A percentile compares a stretch with the other conserved stretches of the same genome.
phyloP scores from a whole-genome alignment of 768 basidiomycete species.

The Leucosporidium scottii region DNA sequence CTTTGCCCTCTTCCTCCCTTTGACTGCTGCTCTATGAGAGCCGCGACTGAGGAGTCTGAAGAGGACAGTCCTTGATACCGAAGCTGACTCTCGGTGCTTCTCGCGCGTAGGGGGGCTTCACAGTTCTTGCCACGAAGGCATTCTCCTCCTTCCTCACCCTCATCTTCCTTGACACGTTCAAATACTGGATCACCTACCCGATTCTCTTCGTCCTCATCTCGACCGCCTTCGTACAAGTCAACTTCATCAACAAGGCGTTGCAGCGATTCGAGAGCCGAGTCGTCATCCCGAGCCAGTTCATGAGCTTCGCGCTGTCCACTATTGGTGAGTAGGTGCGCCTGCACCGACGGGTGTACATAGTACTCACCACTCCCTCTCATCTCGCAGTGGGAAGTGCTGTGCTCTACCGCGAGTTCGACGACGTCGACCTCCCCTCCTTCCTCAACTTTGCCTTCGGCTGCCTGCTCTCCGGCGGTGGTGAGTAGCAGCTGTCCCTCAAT shows the following conservation, averaged over 20 bases:
- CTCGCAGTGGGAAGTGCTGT: slow-evolving; percentile 68
- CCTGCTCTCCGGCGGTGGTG: slow-evolving; percentile 8
- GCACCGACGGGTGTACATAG: no score
- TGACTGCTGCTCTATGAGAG: not conserved
- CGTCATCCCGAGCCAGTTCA: slow-evolving; percentile 92
- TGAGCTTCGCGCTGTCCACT: slow-evolving; percentile 85
- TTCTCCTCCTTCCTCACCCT: slow-evolving; percentile 75
- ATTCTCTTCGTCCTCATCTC: slow-evolving; percentile 55
- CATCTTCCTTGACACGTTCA: slow-evolving; percentile 62
- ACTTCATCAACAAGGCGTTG: slow-evolving; percentile 45
- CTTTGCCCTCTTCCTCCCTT: not conserved
- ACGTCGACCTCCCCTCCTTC: not conserved
- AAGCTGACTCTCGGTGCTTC: no score
- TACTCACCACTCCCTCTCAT: no score
- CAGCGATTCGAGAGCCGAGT: slow-evolving; percentile 93
- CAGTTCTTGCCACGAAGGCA: slow-evolving; percentile 88
- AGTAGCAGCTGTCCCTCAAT: not conserved
- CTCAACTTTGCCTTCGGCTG: slow-evolving; percentile 27
- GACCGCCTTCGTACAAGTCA: slow-evolving; percentile 43
- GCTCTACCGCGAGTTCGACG: slow-evolving; percentile 83
- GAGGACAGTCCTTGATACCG: no score
- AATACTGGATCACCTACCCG: slow-evolving; percentile 75
- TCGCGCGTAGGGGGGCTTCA: slow-evolving; percentile 88
- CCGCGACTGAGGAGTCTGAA: not conserved
- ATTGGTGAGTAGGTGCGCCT: slow-evolving; percentile 46